phyloP scores from a whole-genome alignment of 495 filamentous ascomycete species.

The Penicillium manginii region DNA sequence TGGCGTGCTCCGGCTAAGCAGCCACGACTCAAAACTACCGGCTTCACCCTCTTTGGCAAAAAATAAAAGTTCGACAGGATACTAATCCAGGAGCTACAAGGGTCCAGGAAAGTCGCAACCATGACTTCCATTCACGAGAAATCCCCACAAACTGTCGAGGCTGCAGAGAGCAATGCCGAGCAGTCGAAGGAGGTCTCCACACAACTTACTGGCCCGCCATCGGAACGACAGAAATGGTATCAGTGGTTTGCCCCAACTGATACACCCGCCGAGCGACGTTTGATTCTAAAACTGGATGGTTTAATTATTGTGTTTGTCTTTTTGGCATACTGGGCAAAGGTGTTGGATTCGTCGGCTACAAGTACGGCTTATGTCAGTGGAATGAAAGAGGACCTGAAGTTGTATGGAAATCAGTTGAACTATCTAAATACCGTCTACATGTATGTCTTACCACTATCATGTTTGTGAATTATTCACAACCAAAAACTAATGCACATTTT shows the following conservation, averaged over 20 bases:
- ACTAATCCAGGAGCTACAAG: neutral
- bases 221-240: conserved; percentile 40
- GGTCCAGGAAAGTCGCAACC: neutral
- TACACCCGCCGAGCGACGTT: conserved; percentile 41
- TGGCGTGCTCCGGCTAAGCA: conserved; percentile 17
- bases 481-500: neutral
- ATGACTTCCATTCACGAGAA: conserved; percentile 13
- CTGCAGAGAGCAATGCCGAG: conserved; percentile 3
- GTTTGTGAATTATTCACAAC: neutral
- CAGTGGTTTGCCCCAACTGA: conserved; percentile 44
- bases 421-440: conserved; percentile 50
- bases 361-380: conserved; percentile 36
- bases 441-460: conserved; percentile 8
- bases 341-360: conserved; percentile 38
- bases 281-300: conserved; percentile 48
- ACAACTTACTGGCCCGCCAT: neutral
- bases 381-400: conserved; percentile 34
- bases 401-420: conserved; percentile 51
- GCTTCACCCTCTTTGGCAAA: neutral
- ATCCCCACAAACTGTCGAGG: neutral
- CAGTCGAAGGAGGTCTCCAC: neutral
- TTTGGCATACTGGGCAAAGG: conserved; percentile 47
- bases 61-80: conserved; percentile 1
- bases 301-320: conserved; percentile 38
- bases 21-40: neutral